Evolutionary conservation across 2,329 filamentous ascomycete genomes (phyloP).

Genomic region (Hymenoscyphus occultus): DNA sequence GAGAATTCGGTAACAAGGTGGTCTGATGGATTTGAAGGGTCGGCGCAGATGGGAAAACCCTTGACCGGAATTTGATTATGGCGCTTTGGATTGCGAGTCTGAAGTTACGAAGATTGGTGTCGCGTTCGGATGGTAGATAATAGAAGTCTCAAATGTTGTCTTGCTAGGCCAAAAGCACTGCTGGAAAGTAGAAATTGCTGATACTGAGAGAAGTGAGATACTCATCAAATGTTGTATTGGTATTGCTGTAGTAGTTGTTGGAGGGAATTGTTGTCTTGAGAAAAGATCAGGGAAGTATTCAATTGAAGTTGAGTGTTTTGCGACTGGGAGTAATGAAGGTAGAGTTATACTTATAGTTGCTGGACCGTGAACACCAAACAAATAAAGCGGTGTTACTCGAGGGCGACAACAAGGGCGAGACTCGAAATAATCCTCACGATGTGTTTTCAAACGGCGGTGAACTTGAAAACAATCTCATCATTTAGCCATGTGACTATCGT

Average conservation of each 20-base stretch:
- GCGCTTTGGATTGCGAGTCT: background rate
- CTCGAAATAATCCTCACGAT: background rate
- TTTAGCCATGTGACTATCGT: background rate
- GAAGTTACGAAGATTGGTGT: background rate
- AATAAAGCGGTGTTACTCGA: background rate
- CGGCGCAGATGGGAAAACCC: background rate
- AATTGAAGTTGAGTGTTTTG: background rate
- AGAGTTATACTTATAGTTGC: background rate
- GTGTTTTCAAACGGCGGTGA: background rate
- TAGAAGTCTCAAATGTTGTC: conserved; percentile 1
- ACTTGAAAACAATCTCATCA: background rate
- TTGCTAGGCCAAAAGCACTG: background rate
- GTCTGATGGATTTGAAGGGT: background rate
- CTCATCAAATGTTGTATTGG: background rate
- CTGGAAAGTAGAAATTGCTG: background rate
- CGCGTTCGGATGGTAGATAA: background rate
- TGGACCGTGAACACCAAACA: background rate
- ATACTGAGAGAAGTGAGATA: background rate
- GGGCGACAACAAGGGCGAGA: background rate
- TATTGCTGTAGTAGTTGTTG: background rate
- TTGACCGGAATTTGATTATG: background rate
- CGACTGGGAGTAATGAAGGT: background rate
- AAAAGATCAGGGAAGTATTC: background rate
- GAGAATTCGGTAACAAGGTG: background rate
- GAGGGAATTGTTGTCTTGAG: background rate